Base-by-base conservation (phyloP, 805 yeast species). In the Lachancea nothofagi region DNA sequence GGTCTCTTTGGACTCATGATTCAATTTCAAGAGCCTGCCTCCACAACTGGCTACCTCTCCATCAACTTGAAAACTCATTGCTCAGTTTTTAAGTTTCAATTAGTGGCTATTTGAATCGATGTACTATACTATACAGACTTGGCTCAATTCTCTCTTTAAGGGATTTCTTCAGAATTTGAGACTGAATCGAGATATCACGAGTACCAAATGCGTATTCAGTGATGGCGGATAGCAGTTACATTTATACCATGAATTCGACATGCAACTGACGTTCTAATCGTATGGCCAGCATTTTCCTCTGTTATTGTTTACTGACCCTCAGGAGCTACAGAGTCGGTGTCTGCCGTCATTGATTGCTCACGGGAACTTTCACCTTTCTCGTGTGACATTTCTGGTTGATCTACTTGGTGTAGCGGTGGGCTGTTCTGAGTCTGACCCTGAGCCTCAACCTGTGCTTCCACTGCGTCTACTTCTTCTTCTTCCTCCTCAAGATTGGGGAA, bases 21-120 rank as follows among this genome's bases (percentile, higher is more conserved):
- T 63, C 29, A 89, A 67, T 62, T 90, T 90, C 51, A 76, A 61
- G 15, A 90, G 67, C 57, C 73, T 71, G 25, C 98, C 98, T 2
- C 82, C 87, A 54, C 80, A 83, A 45, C 75, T 74, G 50, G 59
- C 47, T 48, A 83, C 78, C 44, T 73, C 75, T 18, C 76, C 69
- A 21, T 70, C 69, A 12, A 69, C 67, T 29, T 64, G 71, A 54
- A 82, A 75, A 7, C 77, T 49, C 43, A 40, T 40, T 21, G 15
- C 26, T 4, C n/a, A 14, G 31, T 9, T 4, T n/a, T 8, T 28
- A n/a, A n/a, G n/a, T 5, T 4, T 15, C 7, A 4, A 8, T 8
- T 12, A 19, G 4, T 4, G 31, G 5, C 3, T 28, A 15, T n/a
- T 10, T 28, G 31, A 14, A 10, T 12, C 15, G 10, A 8, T n/a